Percentiles rank a stretch among this genome's conserved stretches.
These are phyloP conservation scores for Wickerhamiella brachini DNA, from an alignment of 805 yeast genomes.

Conservation along the genomic window DNA sequence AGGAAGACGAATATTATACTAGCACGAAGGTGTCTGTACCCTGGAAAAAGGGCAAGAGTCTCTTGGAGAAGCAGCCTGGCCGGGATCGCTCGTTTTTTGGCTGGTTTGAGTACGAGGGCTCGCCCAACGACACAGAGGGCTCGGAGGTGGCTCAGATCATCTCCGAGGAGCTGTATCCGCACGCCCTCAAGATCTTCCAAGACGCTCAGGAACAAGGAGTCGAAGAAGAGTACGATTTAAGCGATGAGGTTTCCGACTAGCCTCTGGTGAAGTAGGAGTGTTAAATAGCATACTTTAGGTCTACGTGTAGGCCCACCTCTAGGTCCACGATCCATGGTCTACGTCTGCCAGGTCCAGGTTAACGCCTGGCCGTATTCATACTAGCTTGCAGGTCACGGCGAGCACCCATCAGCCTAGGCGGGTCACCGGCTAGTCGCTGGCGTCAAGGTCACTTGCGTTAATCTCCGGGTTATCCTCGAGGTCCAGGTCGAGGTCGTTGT, in stretches of 20 bases:
- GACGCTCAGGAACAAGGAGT: conserved; percentile 11
- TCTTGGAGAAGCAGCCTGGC: conserved; percentile 34
- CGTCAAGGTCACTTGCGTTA: conserved; percentile 3
- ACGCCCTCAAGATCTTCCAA: conserved; percentile 57
- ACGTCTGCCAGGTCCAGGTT: no score
- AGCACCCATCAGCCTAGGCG: no score
- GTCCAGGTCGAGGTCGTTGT: conserved; percentile 11
- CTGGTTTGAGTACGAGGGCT: conserved; percentile 81
- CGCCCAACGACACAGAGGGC: conserved; percentile 63
- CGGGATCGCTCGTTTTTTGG: conserved; percentile 63
- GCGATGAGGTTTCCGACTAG: conserved; percentile 5
- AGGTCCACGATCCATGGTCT: no score
- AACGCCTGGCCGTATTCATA: no score
- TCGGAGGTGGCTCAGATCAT: conserved; percentile 62
- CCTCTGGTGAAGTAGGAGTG: background rate
- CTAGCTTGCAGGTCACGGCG: no score
- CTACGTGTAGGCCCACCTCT: no score
- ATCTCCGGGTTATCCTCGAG: conserved; percentile 10
- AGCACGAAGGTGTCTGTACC: conserved; percentile 39
- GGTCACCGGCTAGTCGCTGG: no score
- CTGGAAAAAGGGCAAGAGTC: conserved; percentile 64
- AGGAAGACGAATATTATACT: conserved; percentile 7
- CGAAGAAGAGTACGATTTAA: conserved; percentile 16
- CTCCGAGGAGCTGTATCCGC: conserved; percentile 70
- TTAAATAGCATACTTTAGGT: background rate